Conservation (phyloP, 2,329 filamentous ascomycete genomes). For the Fusarium albidum region DNA sequence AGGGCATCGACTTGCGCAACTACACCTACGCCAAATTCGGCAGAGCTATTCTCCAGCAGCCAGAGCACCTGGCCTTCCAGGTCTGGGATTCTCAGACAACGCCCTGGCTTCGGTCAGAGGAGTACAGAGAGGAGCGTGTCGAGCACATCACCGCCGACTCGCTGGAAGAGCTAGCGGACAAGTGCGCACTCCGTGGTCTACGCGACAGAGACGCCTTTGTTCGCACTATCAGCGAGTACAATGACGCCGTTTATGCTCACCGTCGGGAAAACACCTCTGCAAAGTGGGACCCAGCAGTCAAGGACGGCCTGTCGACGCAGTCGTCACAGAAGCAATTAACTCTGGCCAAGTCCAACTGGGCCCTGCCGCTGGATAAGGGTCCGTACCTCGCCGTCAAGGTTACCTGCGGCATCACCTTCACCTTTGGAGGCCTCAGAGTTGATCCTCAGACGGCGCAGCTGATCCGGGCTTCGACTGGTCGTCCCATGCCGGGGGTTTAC, state of each 20-base stretch:
- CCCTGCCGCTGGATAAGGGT: constrained; percentile 61
- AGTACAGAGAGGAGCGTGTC: constrained; percentile 68
- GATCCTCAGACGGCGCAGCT: constrained; percentile 63
- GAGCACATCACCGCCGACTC: constrained; percentile 58
- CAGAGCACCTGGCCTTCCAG: constrained; percentile 67
- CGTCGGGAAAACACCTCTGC: constrained; percentile 52
- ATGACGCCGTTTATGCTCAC: constrained; percentile 60
- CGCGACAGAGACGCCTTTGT: constrained; percentile 55
- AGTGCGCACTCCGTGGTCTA: constrained; percentile 57
- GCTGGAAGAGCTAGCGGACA: constrained; percentile 64
- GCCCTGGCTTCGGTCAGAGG: constrained; percentile 65
- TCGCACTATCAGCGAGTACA: constrained; percentile 62
- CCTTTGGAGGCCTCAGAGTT: constrained; percentile 70
- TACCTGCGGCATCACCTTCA: constrained; percentile 72
- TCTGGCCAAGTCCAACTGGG: constrained; percentile 73
- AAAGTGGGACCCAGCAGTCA: constrained; percentile 66
- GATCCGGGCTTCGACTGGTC: constrained; percentile 53
- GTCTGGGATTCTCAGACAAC: constrained; percentile 66
- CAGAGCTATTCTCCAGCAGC: constrained; percentile 66
- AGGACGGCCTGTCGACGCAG: constrained; percentile 69
- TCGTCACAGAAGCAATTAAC: constrained; percentile 52
- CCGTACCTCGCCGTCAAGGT: constrained; percentile 72
- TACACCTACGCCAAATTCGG: constrained; percentile 75
- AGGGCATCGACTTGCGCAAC: constrained; percentile 71
- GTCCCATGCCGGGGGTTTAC: constrained; percentile 63